These are phyloP conservation scores for Hortiboletus campestris DNA, from an alignment of 768 basidiomycete species.

Conservation along the genomic window DNA sequence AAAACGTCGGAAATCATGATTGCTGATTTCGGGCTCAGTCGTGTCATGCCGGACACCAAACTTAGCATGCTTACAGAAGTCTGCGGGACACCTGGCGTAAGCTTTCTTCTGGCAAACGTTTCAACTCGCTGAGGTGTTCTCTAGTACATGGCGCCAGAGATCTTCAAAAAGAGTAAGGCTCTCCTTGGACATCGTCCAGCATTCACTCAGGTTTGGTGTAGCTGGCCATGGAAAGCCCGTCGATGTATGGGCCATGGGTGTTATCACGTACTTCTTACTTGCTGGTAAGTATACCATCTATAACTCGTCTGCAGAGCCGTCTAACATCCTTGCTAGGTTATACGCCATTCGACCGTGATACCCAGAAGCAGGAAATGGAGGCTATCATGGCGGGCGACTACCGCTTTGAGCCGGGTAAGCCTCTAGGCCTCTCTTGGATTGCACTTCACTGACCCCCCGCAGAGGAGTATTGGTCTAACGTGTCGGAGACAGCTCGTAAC, in stretches of 20 bases:
- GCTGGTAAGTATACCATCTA: conserved; percentile 41
- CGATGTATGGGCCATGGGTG: conserved; percentile 97
- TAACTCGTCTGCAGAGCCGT: not conserved
- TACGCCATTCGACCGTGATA: conserved; percentile 96
- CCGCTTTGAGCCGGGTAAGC: conserved; percentile 72
- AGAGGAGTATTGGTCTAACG: conserved; percentile 83
- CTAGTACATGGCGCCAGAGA: conserved; percentile 94
- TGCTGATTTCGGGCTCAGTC: conserved; percentile 92
- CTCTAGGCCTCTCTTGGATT: not conserved
- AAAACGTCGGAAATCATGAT: conserved; percentile 90
- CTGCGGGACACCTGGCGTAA: conserved; percentile 88
- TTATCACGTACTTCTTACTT: conserved; percentile 96
- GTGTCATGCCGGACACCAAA: conserved; percentile 89
- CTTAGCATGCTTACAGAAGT: conserved; percentile 88
- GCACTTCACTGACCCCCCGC: conserved; percentile 16
- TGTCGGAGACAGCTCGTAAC: conserved; percentile 76
- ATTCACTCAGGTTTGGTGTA: conserved; percentile 26
- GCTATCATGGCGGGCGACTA: conserved; percentile 94
- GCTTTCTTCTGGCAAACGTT: conserved; percentile 21
- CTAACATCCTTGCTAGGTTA: conserved; percentile 51
- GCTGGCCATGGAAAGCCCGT: conserved; percentile 94
- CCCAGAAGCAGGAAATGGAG: conserved; percentile 86
- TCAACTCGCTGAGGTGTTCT: conserved; percentile 4
- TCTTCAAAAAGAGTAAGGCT: conserved; percentile 80
- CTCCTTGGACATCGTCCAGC: not conserved